Evolutionary conservation across 495 filamentous ascomycete species (phyloP).

Genomic region (Thozetella sp.): DNA sequence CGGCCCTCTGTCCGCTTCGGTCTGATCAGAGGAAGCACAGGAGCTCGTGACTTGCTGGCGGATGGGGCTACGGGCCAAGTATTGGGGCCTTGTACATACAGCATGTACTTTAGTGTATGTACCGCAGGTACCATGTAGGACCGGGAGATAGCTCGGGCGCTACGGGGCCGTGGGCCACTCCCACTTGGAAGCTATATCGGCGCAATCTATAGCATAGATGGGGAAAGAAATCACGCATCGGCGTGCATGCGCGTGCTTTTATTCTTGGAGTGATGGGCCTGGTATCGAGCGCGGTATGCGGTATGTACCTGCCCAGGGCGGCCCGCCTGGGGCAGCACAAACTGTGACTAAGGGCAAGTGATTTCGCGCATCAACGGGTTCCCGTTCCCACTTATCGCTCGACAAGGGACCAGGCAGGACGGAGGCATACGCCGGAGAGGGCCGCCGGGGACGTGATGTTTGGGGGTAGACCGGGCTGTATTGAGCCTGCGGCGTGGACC

Average conservation of each 20-base stretch:
- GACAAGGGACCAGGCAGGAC: no score
- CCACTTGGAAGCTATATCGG: constrained; percentile 26
- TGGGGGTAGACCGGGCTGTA: no score
- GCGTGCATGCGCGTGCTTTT: constrained; percentile 10
- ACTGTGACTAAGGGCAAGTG: constrained; percentile 8
- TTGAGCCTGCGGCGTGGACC: not conserved
- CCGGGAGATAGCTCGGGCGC: not conserved
- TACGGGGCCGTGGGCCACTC: constrained; percentile 16
- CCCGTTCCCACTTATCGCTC: not conserved
- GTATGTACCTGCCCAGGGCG: no score
- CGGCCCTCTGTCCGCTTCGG: not conserved
- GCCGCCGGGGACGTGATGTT: no score
- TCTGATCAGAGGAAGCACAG: not conserved
- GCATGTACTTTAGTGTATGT: no score
- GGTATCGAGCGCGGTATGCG: constrained; percentile 11
- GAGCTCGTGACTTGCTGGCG: not conserved
- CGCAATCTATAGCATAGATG: constrained; percentile 33
- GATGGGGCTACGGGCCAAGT: not conserved
- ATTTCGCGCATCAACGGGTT: no score
- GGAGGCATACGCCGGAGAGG: no score
- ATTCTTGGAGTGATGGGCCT: constrained; percentile 4
- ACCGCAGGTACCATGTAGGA: no score
- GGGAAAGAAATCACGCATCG: constrained; percentile 35
- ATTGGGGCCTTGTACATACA: no score
- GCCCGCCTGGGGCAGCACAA: no score